Conservation (phyloP, 768 basidiomycete genomes). For the Leccinum disarticulatum region DNA sequence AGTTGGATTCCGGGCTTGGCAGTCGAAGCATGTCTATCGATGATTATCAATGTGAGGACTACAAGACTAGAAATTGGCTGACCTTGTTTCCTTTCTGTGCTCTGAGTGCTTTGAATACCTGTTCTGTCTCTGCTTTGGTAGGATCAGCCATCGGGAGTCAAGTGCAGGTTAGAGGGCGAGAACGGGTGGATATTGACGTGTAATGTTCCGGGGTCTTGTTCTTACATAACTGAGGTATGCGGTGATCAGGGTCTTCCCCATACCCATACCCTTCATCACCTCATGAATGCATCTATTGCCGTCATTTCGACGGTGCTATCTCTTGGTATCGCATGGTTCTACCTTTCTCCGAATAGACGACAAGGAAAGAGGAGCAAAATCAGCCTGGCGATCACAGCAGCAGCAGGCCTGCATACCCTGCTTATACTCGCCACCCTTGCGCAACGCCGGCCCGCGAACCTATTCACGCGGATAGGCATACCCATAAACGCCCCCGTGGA, state of each 20-base stretch:
- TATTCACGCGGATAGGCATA: slow-evolving; percentile 56
- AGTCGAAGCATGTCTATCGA: slow-evolving; percentile 86
- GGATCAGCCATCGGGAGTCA: slow-evolving; percentile 60
- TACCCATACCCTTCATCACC: too few relatives aligned
- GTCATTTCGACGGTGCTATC: slow-evolving; percentile 17
- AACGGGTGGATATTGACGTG: slow-evolving; percentile 16
- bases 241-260: slow-evolving; percentile 18
- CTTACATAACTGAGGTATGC: neutral
- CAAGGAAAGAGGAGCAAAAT: neutral
- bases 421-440: slow-evolving; percentile 17
- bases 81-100: slow-evolving; percentile 90
- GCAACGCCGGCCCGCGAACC: slow-evolving; percentile 51
- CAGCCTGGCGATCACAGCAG: slow-evolving; percentile 10
- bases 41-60: slow-evolving; percentile 6
- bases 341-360: slow-evolving; percentile 13
- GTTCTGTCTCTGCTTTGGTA: slow-evolving; percentile 84
- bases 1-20: slow-evolving; percentile 92
- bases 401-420: slow-evolving; percentile 16
- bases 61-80: neutral
- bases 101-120: slow-evolving; percentile 79
- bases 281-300: slow-evolving; percentile 9
- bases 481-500: slow-evolving; percentile 57
- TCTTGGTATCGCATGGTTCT: slow-evolving; percentile 20
- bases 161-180: slow-evolving; percentile 4
- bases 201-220: slow-evolving; percentile 18